These are phyloP conservation scores for Senna siamea DNA, from an alignment of 306 rosid genomes.

Conservation along the genomic window DNA sequence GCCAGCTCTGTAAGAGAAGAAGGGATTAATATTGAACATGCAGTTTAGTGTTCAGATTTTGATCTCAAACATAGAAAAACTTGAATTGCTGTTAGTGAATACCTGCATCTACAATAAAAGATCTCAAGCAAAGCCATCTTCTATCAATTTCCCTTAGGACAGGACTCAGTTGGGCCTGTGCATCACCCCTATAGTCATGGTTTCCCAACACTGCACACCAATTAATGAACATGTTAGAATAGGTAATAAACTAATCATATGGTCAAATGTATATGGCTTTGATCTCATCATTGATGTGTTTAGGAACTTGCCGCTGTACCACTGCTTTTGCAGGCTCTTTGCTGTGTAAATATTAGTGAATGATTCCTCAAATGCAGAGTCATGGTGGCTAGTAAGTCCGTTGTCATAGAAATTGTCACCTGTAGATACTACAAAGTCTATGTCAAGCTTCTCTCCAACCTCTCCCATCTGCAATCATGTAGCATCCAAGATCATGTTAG, in stretches of 20 bases:
- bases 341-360: constrained; percentile 53
- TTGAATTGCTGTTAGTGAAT: constrained; percentile 4
- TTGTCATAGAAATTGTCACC: constrained; percentile 67
- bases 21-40: background rate
- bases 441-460: constrained; percentile 55
- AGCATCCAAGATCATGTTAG: background rate
- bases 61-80: background rate
- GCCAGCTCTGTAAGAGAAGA: constrained; percentile 42
- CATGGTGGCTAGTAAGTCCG: constrained; percentile 46
- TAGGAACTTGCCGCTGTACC: constrained; percentile 57
- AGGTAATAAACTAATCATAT: background rate
- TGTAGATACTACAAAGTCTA: constrained; percentile 58
- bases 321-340: constrained; percentile 54
- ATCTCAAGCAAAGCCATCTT: constrained; percentile 62
- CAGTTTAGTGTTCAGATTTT: background rate
- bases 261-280: background rate
- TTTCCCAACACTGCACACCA: constrained; percentile 59
- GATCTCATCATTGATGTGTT: too few relatives aligned
- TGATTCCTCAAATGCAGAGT: constrained; percentile 53
- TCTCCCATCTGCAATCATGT: constrained; percentile 52
- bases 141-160: constrained; percentile 51
- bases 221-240: constrained; percentile 11
- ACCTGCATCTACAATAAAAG: constrained; percentile 61
- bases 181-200: constrained; percentile 68
- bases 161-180: constrained; percentile 53